phyloP scores from a whole-genome alignment of 225 moss, liverwort and hornwort genomes.

The Pleurozium schreberi region DNA sequence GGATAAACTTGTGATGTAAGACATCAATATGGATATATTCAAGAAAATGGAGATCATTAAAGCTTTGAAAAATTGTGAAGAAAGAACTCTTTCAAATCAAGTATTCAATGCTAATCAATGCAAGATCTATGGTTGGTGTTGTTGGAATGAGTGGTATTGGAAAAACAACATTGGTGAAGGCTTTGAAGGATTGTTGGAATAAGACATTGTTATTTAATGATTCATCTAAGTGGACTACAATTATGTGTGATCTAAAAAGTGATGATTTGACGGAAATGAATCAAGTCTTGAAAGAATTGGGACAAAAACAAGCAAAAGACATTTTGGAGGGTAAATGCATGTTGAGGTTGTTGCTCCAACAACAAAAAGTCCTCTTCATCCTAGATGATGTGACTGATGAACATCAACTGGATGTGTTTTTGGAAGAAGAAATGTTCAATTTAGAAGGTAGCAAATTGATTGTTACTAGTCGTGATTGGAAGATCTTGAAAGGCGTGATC shows the following conservation, averaged over 20 bases:
- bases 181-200: neutral
- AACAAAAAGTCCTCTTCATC: neutral
- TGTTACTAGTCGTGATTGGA: neutral
- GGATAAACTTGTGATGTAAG: neutral
- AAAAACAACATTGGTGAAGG: neutral
- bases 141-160: neutral
- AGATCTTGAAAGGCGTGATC: neutral
- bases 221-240: neutral
- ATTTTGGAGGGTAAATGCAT: neutral
- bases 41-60: neutral
- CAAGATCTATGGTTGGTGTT: neutral
- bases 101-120: neutral
- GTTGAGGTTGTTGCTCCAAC: neutral
- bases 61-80: neutral
- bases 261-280: neutral
- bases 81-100: neutral
- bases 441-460: neutral
- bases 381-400: neutral
- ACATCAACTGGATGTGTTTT: neutral
- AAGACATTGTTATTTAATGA: neutral
- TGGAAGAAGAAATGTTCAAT: neutral
- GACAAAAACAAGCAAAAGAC: neutral
- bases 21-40: neutral
- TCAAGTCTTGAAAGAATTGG: neutral
- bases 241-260: neutral